These are phyloP conservation scores for Plenodomus biglobosus DNA, from an alignment of 2,329 filamentous ascomycete species.

Conservation along the genomic window DNA sequence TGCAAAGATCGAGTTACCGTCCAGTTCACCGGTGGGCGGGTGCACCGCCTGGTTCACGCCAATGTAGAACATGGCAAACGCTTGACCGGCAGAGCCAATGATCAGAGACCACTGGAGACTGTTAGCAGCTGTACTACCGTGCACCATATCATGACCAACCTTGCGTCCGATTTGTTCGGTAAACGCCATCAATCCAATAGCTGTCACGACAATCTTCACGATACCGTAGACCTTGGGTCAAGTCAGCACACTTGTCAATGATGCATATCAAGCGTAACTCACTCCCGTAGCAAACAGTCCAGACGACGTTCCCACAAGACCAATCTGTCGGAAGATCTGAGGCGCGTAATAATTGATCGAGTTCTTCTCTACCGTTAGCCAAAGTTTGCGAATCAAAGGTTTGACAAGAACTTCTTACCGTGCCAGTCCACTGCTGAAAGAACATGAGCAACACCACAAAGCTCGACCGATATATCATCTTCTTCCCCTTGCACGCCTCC, in stretches of 20 bases:
- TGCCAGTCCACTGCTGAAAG: slow-evolving; percentile 47
- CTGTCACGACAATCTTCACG: slow-evolving; percentile 50
- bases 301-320: slow-evolving; percentile 42
- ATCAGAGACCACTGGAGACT: slow-evolving; percentile 43
- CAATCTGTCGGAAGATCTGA: slow-evolving; percentile 50
- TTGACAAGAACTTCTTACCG: slow-evolving; percentile 1
- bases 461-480: slow-evolving; percentile 46
- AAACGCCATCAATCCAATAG: slow-evolving; percentile 48
- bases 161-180: slow-evolving; percentile 51
- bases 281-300: slow-evolving; percentile 49
- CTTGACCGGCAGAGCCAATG: slow-evolving; percentile 47
- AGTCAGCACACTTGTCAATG: slow-evolving; percentile 3
- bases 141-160: background rate
- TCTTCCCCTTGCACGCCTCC: slow-evolving; percentile 42
- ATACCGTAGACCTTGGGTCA: slow-evolving; percentile 46
- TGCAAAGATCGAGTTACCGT: slow-evolving; percentile 46
- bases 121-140: background rate
- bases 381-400: too few species aligned
- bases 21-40: slow-evolving; percentile 37
- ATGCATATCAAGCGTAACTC: background rate
- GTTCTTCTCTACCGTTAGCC: too few species aligned
- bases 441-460: slow-evolving; percentile 51
- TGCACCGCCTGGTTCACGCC: slow-evolving; percentile 40
- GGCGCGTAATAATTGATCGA: slow-evolving; percentile 49
- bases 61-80: slow-evolving; percentile 48